These are phyloP conservation scores for Torulaspora indica DNA, from an alignment of 805 yeast genomes.

Conservation along the genomic window DNA sequence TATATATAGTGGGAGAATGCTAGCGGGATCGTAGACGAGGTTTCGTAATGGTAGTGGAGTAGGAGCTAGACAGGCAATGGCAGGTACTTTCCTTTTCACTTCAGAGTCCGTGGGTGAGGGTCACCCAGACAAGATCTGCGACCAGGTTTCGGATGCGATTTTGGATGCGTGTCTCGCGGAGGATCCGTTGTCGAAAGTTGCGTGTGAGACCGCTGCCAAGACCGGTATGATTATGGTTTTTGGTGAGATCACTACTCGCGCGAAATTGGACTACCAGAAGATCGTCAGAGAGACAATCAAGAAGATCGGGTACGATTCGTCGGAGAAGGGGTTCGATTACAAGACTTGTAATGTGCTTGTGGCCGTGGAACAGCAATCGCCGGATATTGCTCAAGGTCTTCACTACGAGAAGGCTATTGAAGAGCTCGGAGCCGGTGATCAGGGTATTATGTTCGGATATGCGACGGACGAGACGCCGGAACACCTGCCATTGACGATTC, in stretches of 20 bases:
- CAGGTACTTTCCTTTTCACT: constrained; percentile 58
- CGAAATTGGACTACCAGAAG: constrained; percentile 92
- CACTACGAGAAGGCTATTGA: constrained; percentile 94
- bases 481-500: constrained; percentile 88
- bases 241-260: constrained; percentile 98
- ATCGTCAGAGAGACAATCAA: constrained; percentile 97
- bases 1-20: not conserved
- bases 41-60: too few relatives aligned
- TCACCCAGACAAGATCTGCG: constrained; percentile 95
- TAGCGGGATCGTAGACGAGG: too few relatives aligned
- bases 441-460: constrained; percentile 99
- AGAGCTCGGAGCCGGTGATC: constrained; percentile 99
- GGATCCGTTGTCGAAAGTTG: constrained; percentile 97
- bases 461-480: constrained; percentile 99
- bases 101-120: constrained; percentile 94
- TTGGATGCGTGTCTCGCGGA: constrained; percentile 93
- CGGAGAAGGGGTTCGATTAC: constrained; percentile 97
- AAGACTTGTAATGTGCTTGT: constrained; percentile 98
- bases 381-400: constrained; percentile 98
- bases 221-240: constrained; percentile 99
- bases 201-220: constrained; percentile 98
- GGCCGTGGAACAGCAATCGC: constrained; percentile 98
- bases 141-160: constrained; percentile 97
- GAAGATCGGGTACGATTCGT: constrained; percentile 95
- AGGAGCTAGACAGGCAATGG: constrained; percentile 14